phyloP scores from a whole-genome alignment of 2,329 filamentous ascomycete species.

The Nectriaceae sp. region DNA sequence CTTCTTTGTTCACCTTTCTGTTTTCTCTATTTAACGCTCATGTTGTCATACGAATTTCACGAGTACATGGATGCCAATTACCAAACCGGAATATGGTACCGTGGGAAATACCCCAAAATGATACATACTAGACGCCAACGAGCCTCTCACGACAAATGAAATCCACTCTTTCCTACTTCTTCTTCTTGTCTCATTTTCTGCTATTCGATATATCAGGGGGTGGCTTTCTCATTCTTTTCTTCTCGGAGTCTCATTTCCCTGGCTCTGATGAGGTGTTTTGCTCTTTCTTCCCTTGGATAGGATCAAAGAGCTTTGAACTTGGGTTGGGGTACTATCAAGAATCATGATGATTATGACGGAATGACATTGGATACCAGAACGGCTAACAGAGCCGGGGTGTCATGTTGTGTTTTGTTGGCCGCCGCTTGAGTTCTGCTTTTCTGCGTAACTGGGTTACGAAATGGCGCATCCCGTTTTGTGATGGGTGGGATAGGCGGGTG shows the following conservation, averaged over 20 bases:
- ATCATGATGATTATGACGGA: constrained; percentile 32
- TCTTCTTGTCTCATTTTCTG: constrained; percentile 3
- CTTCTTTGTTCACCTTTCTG: constrained; percentile 15
- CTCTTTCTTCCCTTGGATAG: not conserved
- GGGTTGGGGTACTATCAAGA: not conserved
- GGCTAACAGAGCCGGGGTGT: constrained; percentile 29
- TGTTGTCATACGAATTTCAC: constrained; percentile 26
- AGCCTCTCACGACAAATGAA: constrained; percentile 17
- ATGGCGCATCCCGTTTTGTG: constrained; percentile 3
- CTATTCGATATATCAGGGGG: constrained; percentile 15
- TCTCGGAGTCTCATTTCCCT: constrained; percentile 2
- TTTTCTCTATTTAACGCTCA: constrained; percentile 23
- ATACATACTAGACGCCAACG: constrained; percentile 30
- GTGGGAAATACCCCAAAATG: constrained; percentile 16
- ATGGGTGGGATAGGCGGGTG: constrained; percentile 1
- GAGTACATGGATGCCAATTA: constrained; percentile 24
- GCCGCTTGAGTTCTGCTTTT: constrained; percentile 5
- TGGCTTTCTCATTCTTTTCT: constrained; percentile 5
- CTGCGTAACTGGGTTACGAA: not conserved
- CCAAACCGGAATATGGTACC: constrained; percentile 16
- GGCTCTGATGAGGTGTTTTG: not conserved
- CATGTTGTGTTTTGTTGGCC: constrained; percentile 24
- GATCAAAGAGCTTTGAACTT: constrained; percentile 1
- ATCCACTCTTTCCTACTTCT: constrained; percentile 8
- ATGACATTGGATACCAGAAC: constrained; percentile 26